These are phyloP conservation scores for Blastobotrys aristatus DNA, from an alignment of 1,139 yeast species.

Conservation along the genomic window DNA sequence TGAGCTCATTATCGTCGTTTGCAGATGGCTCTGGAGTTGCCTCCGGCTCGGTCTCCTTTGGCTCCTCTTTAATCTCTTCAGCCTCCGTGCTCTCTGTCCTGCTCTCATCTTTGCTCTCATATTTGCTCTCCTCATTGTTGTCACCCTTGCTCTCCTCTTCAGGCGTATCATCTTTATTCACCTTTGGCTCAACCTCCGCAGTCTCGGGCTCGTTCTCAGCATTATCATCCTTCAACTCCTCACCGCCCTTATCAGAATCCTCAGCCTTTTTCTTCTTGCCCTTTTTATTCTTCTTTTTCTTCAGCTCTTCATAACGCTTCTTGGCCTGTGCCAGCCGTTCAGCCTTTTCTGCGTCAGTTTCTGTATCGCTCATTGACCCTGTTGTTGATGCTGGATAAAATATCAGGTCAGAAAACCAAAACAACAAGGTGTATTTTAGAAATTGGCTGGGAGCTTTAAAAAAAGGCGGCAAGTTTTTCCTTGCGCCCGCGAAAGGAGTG, in stretches of 20 bases:
- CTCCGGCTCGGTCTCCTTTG: background rate
- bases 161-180: slow-evolving; percentile 7
- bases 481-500: too few species aligned
- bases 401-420: background rate
- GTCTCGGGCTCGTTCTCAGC: slow-evolving; percentile 16
- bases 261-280: slow-evolving; percentile 33
- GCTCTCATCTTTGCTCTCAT: slow-evolving; percentile 7
- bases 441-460: too few species aligned
- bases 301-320: slow-evolving; percentile 58
- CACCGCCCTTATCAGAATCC: slow-evolving; percentile 14
- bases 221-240: background rate
- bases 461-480: too few species aligned
- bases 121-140: slow-evolving; percentile 12
- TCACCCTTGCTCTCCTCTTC: slow-evolving; percentile 13
- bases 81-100: slow-evolving; percentile 6
- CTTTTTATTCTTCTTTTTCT: slow-evolving; percentile 50
- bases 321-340: slow-evolving; percentile 62
- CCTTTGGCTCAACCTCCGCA: slow-evolving; percentile 9
- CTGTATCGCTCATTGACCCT: slow-evolving; percentile 15
- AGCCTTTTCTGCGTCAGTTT: slow-evolving; percentile 40
- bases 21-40: slow-evolving; percentile 4
- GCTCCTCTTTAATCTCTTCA: background rate
- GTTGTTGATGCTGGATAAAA: background rate
- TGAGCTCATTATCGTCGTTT: background rate
- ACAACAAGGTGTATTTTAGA: background rate